These are phyloP conservation scores for Wickerhamiella bombiphila DNA, from an alignment of 805 yeast genomes.

Conservation along the genomic window DNA sequence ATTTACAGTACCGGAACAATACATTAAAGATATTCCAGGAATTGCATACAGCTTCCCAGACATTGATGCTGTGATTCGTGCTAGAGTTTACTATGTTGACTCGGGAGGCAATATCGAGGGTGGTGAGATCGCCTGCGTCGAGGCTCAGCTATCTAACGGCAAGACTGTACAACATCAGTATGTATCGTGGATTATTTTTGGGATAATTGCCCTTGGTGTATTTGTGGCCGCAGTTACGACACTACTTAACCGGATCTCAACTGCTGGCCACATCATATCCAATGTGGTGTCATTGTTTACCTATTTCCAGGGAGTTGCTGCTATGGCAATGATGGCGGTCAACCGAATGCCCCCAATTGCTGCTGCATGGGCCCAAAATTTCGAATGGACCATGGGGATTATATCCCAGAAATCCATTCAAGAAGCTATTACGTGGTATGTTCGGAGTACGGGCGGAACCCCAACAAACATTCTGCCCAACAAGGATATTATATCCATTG, in stretches of 20 bases:
- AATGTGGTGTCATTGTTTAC: slow-evolving; percentile 84
- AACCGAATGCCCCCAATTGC: slow-evolving; percentile 89
- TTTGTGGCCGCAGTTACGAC: slow-evolving; percentile 78
- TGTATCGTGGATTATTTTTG: slow-evolving; percentile 94
- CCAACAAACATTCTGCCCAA: slow-evolving; percentile 63
- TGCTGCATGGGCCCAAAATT: slow-evolving; percentile 95
- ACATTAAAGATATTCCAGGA: slow-evolving; percentile 47
- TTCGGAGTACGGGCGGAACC: slow-evolving; percentile 64
- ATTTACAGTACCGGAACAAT: slow-evolving; percentile 29
- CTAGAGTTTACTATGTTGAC: slow-evolving; percentile 44
- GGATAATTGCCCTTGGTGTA: slow-evolving; percentile 75
- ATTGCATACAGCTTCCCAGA: slow-evolving; percentile 87
- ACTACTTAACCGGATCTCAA: slow-evolving; percentile 73
- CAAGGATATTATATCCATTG: slow-evolving; percentile 52
- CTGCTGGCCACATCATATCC: slow-evolving; percentile 96
- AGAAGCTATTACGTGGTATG: slow-evolving; percentile 20
- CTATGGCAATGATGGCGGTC: slow-evolving; percentile 92
- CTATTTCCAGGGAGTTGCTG: slow-evolving; percentile 86
- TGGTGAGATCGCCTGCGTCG: slow-evolving; percentile 72
- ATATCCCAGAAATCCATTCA: slow-evolving; percentile 68
- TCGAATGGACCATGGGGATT: slow-evolving; percentile 92
- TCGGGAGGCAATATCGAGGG: slow-evolving; percentile 19
- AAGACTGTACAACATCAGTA: slow-evolving; percentile 86
- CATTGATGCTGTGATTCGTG: slow-evolving; percentile 79
- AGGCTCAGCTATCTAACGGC: slow-evolving; percentile 72